Conservation (phyloP, 2,329 filamentous ascomycete species). For the Botrytis sinoallii region DNA sequence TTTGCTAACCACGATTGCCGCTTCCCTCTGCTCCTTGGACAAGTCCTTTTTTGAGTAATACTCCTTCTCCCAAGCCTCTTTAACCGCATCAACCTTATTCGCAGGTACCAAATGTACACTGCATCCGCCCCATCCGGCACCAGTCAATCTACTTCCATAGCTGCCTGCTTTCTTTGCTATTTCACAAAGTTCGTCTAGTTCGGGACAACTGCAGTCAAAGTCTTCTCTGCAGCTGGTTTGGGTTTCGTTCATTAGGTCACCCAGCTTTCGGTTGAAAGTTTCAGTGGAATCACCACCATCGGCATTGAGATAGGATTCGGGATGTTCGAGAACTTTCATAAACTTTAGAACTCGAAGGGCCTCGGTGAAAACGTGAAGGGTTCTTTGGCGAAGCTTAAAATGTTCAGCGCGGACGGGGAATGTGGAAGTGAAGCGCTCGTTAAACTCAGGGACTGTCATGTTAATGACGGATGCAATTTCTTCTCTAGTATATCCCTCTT, state of each 20-base stretch:
- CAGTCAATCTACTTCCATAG: constrained; percentile 82
- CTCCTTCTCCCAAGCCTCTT: constrained; percentile 70
- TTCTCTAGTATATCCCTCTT: constrained; percentile 83
- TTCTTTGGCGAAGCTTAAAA: constrained; percentile 85
- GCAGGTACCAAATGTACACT: constrained; percentile 88
- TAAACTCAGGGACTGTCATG: constrained; percentile 67
- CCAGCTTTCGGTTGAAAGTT: constrained; percentile 65
- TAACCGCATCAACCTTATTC: constrained; percentile 75
- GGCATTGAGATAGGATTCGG: constrained; percentile 38
- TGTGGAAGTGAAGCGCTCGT: constrained; percentile 75
- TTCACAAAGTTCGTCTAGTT: constrained; percentile 84
- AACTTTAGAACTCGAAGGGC: constrained; percentile 83
- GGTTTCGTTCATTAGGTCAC: constrained; percentile 81
- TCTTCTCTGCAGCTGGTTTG: constrained; percentile 82
- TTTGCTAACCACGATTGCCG: constrained; percentile 84
- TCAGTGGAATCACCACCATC: constrained; percentile 46
- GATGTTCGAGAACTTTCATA: constrained; percentile 67
- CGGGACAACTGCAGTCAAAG: constrained; percentile 89
- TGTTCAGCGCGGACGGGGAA: constrained; percentile 85
- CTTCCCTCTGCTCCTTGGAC: constrained; percentile 68
- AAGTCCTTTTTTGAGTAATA: constrained; percentile 72
- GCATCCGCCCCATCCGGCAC: constrained; percentile 96
- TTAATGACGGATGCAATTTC: constrained; percentile 74
- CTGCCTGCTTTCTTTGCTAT: constrained; percentile 76
- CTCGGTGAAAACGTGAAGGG: constrained; percentile 87